Evolutionary conservation across 2,329 filamentous ascomycete genomes (phyloP), one percentile per base, ranked within the genome.

Genomic region (Phialocephala subalpina): DNA sequence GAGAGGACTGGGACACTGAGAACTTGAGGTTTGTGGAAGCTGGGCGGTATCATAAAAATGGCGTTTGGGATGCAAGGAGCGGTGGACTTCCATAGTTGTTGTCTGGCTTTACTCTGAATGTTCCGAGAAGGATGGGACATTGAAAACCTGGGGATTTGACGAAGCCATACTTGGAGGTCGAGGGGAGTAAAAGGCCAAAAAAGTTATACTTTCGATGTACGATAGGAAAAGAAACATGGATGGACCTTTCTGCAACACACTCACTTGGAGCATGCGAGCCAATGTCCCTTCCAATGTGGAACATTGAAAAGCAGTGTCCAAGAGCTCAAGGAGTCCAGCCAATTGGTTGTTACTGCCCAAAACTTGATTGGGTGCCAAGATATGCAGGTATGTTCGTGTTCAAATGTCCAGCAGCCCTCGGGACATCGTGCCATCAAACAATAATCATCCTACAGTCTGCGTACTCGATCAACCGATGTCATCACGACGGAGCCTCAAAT

Each of bases 201-300:
- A 53, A 29, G 49, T 53, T 53, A 53, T 53, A 25, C 49, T 33
- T 53, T 33, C 25, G 12, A 53, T 33, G 49, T 53, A 53, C 49
- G 22, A 53, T 53, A 53, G 49, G 49, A 12, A 42, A 52, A 53
- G 29, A 7, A 53, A 53, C 22, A 53, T 53, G 49, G 49, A 53
- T 33, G 27, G 12, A 3, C 22, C 49, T 53, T 53, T 33, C 25
- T 53, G 22, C 49, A 33, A n/a, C 14, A 29, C 27, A 6, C 9
- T 27, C 14, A 12, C 5, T 18, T 29, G 9, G 3, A 22, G 22
- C 49, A 33, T 53, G 49, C 29, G n/a, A n/a, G n/a, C 14, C n/a
- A 42, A 42, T n/a, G 40, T 42, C 40, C 40, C 40, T 22, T 2
- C 12, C 11, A 47, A 18, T 2, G n/a, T 25, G 20, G 18, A 22